A percentile compares a stretch with the other conserved stretches of the same genome.
These are phyloP conservation scores for Scutellaria barbata DNA, from an alignment of 257 asterid genomes.

Conservation along the genomic window DNA sequence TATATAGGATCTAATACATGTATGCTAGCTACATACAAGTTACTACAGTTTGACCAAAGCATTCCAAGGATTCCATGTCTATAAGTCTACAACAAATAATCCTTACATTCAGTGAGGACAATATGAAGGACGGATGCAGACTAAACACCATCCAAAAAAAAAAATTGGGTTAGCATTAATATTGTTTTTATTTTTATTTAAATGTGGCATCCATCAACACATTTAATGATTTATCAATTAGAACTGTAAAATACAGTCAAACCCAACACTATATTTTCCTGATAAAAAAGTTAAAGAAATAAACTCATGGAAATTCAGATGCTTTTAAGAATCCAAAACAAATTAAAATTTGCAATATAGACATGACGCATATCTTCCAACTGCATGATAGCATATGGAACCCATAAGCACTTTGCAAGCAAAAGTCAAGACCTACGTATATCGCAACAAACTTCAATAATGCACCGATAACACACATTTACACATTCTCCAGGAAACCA, in stretches of 20 bases:
- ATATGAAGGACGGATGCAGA: no score
- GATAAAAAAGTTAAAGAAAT: no score
- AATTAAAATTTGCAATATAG: not conserved
- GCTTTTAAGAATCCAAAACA: not conserved
- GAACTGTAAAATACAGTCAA: no score
- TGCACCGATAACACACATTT: not conserved
- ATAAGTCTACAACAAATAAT: no score
- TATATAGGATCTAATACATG: no score
- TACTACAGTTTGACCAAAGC: no score
- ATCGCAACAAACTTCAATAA: conserved; percentile 17
- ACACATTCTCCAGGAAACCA: conserved; percentile 25
- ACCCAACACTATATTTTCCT: no score
- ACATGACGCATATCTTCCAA: not conserved
- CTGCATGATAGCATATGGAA: conserved; percentile 2
- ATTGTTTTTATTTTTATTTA: not conserved
- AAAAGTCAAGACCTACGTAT: not conserved
- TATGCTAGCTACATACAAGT: no score
- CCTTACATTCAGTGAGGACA: no score
- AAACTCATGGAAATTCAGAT: no score
- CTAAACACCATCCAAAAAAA: not conserved
- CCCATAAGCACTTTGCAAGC: not conserved
- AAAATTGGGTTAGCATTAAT: not conserved
- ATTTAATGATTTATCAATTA: not conserved
- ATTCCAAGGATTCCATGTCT: no score
- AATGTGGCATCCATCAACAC: not conserved